A percentile compares a stretch with the other conserved stretches of the same genome.
Conservation (phyloP, 2,329 filamentous ascomycete genomes). For the Pochonia chlamydosporia region DNA sequence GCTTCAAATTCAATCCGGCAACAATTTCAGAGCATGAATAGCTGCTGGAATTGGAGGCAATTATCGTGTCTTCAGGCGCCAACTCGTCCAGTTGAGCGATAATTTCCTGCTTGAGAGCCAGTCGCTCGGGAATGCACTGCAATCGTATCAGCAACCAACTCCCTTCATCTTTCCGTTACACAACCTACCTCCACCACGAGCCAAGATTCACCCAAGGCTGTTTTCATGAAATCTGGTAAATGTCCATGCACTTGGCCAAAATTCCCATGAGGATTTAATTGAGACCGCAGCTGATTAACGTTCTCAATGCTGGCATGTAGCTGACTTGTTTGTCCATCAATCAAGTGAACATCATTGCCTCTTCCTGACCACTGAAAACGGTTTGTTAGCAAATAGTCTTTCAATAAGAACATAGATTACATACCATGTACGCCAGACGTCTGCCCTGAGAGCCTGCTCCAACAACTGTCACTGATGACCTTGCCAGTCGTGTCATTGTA, state of each 20-base stretch:
- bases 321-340: slow-evolving; percentile 20
- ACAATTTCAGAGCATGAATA: slow-evolving; percentile 38
- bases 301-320: slow-evolving; percentile 20
- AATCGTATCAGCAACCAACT: background rate
- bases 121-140: slow-evolving; percentile 38
- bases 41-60: slow-evolving; percentile 42
- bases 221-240: slow-evolving; percentile 9
- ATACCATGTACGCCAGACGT: slow-evolving; percentile 25
- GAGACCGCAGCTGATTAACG: slow-evolving; percentile 17
- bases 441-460: slow-evolving; percentile 25
- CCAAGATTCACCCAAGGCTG: slow-evolving; percentile 18
- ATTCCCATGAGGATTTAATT: background rate
- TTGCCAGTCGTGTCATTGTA: background rate
- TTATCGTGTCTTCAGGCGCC: slow-evolving; percentile 28
- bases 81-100: slow-evolving; percentile 32
- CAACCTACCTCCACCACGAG: slow-evolving; percentile 21
- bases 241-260: slow-evolving; percentile 19
- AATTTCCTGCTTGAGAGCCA: slow-evolving; percentile 33
- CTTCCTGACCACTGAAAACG: slow-evolving; percentile 22
- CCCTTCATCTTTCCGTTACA: background rate
- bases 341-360: slow-evolving; percentile 22
- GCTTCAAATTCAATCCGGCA: slow-evolving; percentile 25
- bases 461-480: slow-evolving; percentile 18
- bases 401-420: background rate
- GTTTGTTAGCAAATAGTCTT: background rate